Evolutionary conservation across 225 moss, liverwort and hornwort species (phyloP).

Genomic region (Marchantia polymorpha): DNA sequence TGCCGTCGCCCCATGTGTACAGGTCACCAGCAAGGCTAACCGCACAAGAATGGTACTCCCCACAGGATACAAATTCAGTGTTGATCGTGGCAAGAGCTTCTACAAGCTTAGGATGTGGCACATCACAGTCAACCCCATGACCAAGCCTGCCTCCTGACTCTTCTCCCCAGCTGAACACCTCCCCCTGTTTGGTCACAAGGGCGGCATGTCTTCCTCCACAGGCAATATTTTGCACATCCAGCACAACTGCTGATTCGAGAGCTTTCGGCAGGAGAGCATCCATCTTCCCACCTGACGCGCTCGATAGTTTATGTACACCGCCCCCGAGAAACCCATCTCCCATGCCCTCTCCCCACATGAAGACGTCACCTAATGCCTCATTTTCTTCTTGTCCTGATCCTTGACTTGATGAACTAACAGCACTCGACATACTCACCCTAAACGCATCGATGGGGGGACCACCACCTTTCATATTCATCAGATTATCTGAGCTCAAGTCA

Average conservation of each 20-base stretch:
- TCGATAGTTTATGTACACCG: slow-evolving; percentile 57
- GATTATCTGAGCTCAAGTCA: slow-evolving; percentile 75
- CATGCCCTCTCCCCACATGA: slow-evolving; percentile 96
- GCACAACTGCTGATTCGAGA: slow-evolving; percentile 84
- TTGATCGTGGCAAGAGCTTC: slow-evolving; percentile 76
- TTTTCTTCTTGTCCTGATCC: slow-evolving; percentile 87
- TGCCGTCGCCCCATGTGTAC: slow-evolving; percentile 98
- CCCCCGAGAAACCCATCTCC: slow-evolving; percentile 94
- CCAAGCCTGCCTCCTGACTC: slow-evolving; percentile 95
- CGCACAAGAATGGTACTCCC: slow-evolving; percentile 90
- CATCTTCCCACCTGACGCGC: slow-evolving; percentile 50
- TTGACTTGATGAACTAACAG: slow-evolving; percentile 99
- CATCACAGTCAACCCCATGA: slow-evolving; percentile 91
- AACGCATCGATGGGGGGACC: slow-evolving; percentile 68
- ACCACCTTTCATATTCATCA: slow-evolving; percentile 57
- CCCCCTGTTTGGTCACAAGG: slow-evolving; percentile 89
- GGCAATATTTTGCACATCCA: slow-evolving; percentile 92
- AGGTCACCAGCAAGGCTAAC: slow-evolving; percentile 90
- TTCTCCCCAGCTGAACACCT: slow-evolving; percentile 96
- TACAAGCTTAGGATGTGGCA: slow-evolving; percentile 88
- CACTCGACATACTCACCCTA: slow-evolving; percentile 97
- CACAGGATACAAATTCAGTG: slow-evolving; percentile 90
- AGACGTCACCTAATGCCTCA: slow-evolving; percentile 91
- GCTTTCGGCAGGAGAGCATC: slow-evolving; percentile 80
- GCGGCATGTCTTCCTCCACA: slow-evolving; percentile 91